These are phyloP conservation scores for Candida oleophila DNA, from an alignment of 805 yeast species.

Conservation along the genomic window DNA sequence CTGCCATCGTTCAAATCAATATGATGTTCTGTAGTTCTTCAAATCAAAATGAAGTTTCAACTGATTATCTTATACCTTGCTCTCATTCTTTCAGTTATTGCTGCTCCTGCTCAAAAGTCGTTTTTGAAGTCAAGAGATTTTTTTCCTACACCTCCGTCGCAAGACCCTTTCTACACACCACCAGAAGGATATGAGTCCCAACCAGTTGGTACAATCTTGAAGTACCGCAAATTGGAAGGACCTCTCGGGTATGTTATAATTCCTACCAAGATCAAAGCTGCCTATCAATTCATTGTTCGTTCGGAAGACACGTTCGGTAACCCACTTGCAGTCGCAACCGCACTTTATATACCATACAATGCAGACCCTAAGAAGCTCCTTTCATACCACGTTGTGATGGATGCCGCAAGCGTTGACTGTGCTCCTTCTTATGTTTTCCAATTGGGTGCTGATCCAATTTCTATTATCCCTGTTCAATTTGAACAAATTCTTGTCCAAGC, in stretches of 20 bases:
- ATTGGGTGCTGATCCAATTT: slow-evolving; percentile 8
- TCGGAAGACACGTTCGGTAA: slow-evolving; percentile 19
- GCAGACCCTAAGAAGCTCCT: slow-evolving; percentile 20
- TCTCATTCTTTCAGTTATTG: no score
- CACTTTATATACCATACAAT: slow-evolving; percentile 21
- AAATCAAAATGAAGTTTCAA: no score
- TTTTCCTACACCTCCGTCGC: no score
- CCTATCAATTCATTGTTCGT: slow-evolving; percentile 23
- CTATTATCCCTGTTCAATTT: slow-evolving; percentile 14
- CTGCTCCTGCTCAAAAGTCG: no score
- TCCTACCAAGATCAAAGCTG: slow-evolving; percentile 15
- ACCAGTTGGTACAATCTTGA: slow-evolving; percentile 10
- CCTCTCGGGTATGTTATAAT: slow-evolving; percentile 5
- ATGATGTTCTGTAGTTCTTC: no score
- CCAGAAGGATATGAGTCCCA: slow-evolving; percentile 9
- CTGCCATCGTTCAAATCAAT: no score
- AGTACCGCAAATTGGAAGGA: slow-evolving; percentile 7
- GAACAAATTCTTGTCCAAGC: slow-evolving; percentile 11
- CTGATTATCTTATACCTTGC: no score
- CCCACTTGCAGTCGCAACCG: slow-evolving; percentile 16
- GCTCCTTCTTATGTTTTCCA: slow-evolving; percentile 21
- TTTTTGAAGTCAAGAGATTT: no score
- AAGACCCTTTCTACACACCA: slow-evolving; percentile 14
- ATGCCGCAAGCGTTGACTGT: slow-evolving; percentile 17
- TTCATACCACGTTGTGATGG: slow-evolving; percentile 23